Evolutionary conservation across 371 early-diverging fungal species (phyloP), one percentile per base, ranked within the genome.

Genomic region (Mucor ambiguus): DNA sequence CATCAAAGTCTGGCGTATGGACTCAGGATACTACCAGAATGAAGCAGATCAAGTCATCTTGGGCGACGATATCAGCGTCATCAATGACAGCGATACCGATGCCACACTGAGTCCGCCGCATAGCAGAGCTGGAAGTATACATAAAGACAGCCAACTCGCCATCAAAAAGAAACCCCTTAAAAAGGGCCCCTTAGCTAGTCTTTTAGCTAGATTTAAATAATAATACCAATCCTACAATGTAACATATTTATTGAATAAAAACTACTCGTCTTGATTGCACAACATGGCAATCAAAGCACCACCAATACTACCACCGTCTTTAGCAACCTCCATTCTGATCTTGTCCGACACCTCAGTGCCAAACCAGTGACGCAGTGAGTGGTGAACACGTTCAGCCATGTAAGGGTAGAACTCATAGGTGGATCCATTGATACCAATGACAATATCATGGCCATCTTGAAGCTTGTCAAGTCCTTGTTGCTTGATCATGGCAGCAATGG

Each of bases 351-450:
- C 48, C 2, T 67, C 58, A 12, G 64, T 24, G 29, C 75, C 79
- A 67, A 79, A 79, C 76, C 73, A 61, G 18, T 49, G n/a, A 2
- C 35, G 61, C 4, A 61, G 35, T 24, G 61, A 46, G 11, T 22
- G 32, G 69, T 18, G 58, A 35, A 32, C 35, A 12, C 61, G 32
- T 9, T 61, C 61, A 24, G 61, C 48, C 61, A 61, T 61, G 24
- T 61, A 82, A 10, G 97, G 97, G 72, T 95, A 95, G 55, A 89
- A 88, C 77, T 94, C 92, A 78, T 90, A 98, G 65, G 96, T 78
- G 30, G 90, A 88, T 5, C 98, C 98, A 65, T 97, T 96, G 59
- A 97, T 91, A 26, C 76, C 77, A 57, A 80, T 70, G 29, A 67
- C 66, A 29, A 71, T 63, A 29, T 66, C 64, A 22, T 68, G 52